A percentile compares a stretch with the other conserved stretches of the same genome.
Conservation (phyloP, 805 yeast species). For the Komagataella pseudopastoris region DNA sequence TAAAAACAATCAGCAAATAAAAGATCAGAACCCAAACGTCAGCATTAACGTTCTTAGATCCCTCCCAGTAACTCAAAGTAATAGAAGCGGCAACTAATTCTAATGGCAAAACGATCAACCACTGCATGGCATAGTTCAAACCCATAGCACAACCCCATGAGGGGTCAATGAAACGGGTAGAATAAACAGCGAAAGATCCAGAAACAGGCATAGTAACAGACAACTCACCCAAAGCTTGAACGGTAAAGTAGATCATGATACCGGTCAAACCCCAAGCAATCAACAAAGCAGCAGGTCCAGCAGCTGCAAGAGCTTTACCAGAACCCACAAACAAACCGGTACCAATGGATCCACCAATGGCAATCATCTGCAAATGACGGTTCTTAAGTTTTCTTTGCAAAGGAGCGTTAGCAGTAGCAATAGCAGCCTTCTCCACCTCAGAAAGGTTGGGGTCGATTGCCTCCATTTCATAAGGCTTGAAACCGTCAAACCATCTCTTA, state of each 20-base stretch:
- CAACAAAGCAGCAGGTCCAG: constrained; percentile 55
- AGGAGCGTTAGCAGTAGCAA: constrained; percentile 27
- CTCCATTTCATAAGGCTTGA: constrained; percentile 9
- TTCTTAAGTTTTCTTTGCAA: constrained; percentile 31
- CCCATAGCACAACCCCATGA: constrained; percentile 54
- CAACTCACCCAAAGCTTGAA: constrained; percentile 49
- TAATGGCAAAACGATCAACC: constrained; percentile 36
- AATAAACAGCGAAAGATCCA: constrained; percentile 53
- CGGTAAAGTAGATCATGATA: constrained; percentile 40
- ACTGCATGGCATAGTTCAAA: constrained; percentile 40
- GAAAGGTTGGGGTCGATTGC: constrained; percentile 18
- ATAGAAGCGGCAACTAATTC: constrained; percentile 42
- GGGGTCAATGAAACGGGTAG: constrained; percentile 43
- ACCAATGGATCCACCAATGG: constrained; percentile 58
- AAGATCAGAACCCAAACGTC: constrained; percentile 37
- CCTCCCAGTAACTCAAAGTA: constrained; percentile 37
- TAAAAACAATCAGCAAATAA: constrained; percentile 29
- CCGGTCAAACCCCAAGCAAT: constrained; percentile 43
- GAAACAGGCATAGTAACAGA: constrained; percentile 49
- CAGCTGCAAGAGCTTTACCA: constrained; percentile 40
- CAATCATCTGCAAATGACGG: constrained; percentile 53
- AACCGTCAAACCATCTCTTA: constrained; percentile 2
- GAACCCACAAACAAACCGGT: constrained; percentile 60
- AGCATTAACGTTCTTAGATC: constrained; percentile 16
- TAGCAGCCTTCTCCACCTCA: constrained; percentile 24